Percentiles rank a stretch among this genome's conserved stretches.
Evolutionary conservation across 2,329 filamentous ascomycete genomes (phyloP).

Genomic region (Claviceps sp.): DNA sequence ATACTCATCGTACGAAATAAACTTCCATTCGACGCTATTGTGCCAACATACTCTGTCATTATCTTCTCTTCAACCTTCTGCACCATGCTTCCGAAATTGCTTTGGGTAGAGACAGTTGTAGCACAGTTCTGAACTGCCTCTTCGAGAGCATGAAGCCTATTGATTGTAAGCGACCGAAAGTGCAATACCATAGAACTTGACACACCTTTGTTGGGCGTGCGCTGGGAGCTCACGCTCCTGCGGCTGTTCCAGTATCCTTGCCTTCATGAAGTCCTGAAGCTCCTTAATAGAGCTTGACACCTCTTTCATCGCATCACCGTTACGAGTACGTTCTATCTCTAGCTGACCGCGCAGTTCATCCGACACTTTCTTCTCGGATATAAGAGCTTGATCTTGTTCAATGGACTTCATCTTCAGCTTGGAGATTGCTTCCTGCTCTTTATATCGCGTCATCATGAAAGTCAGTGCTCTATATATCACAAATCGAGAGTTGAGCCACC

Average conservation of each 20-base stretch:
- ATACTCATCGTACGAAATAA: background rate
- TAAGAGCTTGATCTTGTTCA: constrained; percentile 9
- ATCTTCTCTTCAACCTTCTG: constrained; percentile 2
- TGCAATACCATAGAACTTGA: background rate
- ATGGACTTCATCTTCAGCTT: constrained; percentile 11
- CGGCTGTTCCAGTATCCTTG: background rate
- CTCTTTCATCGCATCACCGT: background rate
- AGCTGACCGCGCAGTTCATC: background rate
- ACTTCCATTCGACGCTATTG: background rate
- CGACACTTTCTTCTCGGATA: constrained; percentile 1
- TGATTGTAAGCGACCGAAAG: background rate
- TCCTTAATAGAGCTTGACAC: background rate
- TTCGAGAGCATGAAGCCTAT: constrained; percentile 4
- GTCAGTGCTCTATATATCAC: background rate
- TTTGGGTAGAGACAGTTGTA: background rate
- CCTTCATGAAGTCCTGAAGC: background rate
- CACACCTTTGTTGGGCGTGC: background rate
- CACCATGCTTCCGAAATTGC: background rate
- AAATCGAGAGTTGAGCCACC: background rate
- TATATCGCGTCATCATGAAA: background rate
- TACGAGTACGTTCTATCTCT: background rate
- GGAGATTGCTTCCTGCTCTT: constrained; percentile 15
- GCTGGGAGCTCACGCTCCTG: background rate
- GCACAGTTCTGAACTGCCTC: background rate
- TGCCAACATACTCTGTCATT: constrained; percentile 2